A percentile compares a stretch with the other conserved stretches of the same genome.
These are phyloP conservation scores for Iodosphaeria phyllophila DNA, from an alignment of 2,329 filamentous ascomycete species.

Conservation along the genomic window DNA sequence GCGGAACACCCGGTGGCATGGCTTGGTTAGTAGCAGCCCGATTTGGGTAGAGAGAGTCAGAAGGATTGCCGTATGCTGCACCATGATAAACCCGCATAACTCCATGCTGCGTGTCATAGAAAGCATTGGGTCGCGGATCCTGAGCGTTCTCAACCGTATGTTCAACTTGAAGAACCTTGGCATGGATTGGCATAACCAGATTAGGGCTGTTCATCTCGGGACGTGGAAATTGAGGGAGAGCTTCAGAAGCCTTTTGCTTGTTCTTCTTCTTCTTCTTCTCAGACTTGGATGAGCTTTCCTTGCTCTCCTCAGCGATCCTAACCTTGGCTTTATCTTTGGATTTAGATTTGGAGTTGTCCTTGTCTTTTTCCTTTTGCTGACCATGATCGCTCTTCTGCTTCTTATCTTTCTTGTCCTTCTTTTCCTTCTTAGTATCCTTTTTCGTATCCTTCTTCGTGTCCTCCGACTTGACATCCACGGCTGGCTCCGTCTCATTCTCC, in stretches of 20 bases:
- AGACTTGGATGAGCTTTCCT: background rate
- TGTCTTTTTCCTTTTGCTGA: slow-evolving; percentile 1
- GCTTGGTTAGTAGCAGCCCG: slow-evolving; percentile 13
- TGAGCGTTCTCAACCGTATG: slow-evolving; percentile 30
- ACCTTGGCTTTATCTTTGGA: background rate
- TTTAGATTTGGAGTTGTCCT: slow-evolving; percentile 2
- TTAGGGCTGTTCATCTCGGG: slow-evolving; percentile 20
- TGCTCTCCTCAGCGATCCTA: background rate
- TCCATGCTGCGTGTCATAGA: slow-evolving; percentile 31
- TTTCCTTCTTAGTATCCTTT: slow-evolving; percentile 2
- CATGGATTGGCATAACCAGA: slow-evolving; percentile 26
- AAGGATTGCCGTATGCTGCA: slow-evolving; percentile 31
- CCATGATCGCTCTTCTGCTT: slow-evolving; percentile 14
- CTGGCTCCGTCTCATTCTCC: slow-evolving; percentile 1
- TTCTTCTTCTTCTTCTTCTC: slow-evolving; percentile 3
- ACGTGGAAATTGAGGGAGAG: slow-evolving; percentile 3
- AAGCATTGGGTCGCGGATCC: slow-evolving; percentile 40
- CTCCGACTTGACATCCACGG: slow-evolving; percentile 4
- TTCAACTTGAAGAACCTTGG: slow-evolving; percentile 33
- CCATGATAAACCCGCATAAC: slow-evolving; percentile 39
- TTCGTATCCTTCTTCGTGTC: slow-evolving; percentile 2
- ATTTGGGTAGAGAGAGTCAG: slow-evolving; percentile 25
- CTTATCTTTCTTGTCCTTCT: slow-evolving; percentile 2
- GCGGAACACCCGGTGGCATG: slow-evolving; percentile 22
- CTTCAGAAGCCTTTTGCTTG: slow-evolving; percentile 1